phyloP scores from a whole-genome alignment of 2,329 filamentous ascomycete genomes.

The Scedosporium dehoogii region DNA sequence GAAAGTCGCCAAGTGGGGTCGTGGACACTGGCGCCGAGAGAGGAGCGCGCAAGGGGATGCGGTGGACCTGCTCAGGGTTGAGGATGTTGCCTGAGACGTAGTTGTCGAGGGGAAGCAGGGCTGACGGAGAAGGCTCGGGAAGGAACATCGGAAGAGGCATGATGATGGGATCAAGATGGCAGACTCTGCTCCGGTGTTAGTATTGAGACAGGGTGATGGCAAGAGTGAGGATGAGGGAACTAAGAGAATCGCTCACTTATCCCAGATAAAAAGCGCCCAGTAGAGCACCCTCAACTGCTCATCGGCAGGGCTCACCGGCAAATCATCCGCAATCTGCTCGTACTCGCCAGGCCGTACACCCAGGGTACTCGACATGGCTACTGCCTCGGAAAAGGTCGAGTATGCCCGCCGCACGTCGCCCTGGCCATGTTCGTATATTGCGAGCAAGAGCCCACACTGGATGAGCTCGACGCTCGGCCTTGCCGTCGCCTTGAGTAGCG shows the following conservation, averaged over 20 bases:
- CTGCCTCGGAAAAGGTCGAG: conserved; percentile 29
- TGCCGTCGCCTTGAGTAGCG: background rate
- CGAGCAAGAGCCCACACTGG: conserved; percentile 29
- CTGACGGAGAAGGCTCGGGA: conserved; percentile 24
- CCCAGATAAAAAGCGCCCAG: conserved; percentile 33
- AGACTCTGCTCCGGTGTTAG: conserved; percentile 14
- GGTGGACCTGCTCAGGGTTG: conserved; percentile 10
- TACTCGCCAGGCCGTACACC: conserved; percentile 25
- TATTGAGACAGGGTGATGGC: background rate
- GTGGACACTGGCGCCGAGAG: conserved; percentile 16
- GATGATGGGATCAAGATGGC: conserved; percentile 21
- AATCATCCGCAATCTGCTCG: conserved; percentile 16
- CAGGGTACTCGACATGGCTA: conserved; percentile 24
- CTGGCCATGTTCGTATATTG: conserved; percentile 34
- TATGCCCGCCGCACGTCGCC: conserved; percentile 31
- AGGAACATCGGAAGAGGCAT: conserved; percentile 23
- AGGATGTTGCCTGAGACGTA: conserved; percentile 20
- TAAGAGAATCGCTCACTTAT: conserved; percentile 23
- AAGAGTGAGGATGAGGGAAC: background rate
- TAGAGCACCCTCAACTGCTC: conserved; percentile 31
- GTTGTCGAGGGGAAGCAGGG: conserved; percentile 23
- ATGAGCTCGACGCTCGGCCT: conserved; percentile 27
- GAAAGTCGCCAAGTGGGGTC: conserved; percentile 22
- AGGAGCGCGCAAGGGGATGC: conserved; percentile 17
- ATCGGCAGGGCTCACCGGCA: conserved; percentile 18